Evolutionary conservation across 495 filamentous ascomycete species (phyloP).

Genomic region (Penicillium angulare): DNA sequence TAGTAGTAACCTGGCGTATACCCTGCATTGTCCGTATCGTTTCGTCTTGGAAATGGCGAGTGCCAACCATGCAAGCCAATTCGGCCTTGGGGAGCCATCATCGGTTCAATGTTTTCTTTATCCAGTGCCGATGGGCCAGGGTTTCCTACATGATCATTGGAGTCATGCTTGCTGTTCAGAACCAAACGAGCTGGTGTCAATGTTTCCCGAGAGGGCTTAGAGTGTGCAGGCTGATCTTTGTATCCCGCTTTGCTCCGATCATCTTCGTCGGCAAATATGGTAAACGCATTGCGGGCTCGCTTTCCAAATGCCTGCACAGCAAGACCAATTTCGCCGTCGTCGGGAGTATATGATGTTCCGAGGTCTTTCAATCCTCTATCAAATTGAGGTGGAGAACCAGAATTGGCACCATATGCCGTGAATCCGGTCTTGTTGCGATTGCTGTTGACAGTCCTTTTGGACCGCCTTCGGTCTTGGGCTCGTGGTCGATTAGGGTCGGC

Average conservation of each 20-base stretch:
- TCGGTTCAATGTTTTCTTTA: slow-evolving; percentile 50
- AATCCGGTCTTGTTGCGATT: not conserved
- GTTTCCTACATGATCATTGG: slow-evolving; percentile 10
- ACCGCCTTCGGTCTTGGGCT: slow-evolving; percentile 24
- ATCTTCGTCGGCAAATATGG: slow-evolving; percentile 37
- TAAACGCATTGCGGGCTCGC: slow-evolving; percentile 23
- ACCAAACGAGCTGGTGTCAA: slow-evolving; percentile 24
- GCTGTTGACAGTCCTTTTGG: slow-evolving; percentile 11
- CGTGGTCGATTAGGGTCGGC: slow-evolving; percentile 33
- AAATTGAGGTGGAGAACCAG: not conserved
- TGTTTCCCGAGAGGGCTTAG: slow-evolving; percentile 11
- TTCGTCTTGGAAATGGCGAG: slow-evolving; percentile 30
- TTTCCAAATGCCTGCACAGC: slow-evolving; percentile 20
- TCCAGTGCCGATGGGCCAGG: slow-evolving; percentile 5
- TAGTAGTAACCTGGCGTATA: slow-evolving; percentile 35
- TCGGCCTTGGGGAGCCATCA: slow-evolving; percentile 32
- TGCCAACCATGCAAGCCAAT: slow-evolving; percentile 32
- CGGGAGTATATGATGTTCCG: slow-evolving; percentile 11
- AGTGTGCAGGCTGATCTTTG: slow-evolving; percentile 8
- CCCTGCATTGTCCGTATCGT: slow-evolving; percentile 20
- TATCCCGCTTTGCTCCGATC: slow-evolving; percentile 5
- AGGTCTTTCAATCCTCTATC: slow-evolving; percentile 1
- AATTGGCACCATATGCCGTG: not conserved
- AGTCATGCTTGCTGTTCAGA: slow-evolving; percentile 17
- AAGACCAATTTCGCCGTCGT: slow-evolving; percentile 33